Evolutionary conservation across 148 eudicot genomes (phyloP), one percentile per base, ranked within the genome.

Genomic region (Rhododendron ferrugineum): DNA sequence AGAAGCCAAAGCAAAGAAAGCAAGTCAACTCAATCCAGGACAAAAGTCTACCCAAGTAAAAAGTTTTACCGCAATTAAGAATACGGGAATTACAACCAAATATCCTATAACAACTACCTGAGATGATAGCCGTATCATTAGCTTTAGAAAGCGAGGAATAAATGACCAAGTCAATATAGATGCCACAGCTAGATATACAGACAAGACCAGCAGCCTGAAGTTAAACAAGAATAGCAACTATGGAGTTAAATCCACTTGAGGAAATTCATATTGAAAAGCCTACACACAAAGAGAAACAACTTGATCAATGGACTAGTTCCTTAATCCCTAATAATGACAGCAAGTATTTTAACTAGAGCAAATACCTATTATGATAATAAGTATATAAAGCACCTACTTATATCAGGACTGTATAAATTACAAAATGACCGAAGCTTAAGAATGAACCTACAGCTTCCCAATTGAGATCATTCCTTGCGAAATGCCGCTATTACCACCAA

Each of bases 401-500:
- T 56, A 62, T 49, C 22, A 78, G 78, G 58, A 26, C n/a, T 23
- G 30, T 47, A 42, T 75, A 83, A 80, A 56, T 66, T 44, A 36
- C 37, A 72, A 44, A 34, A 77, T 44, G 85, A 87, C n/a, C 14
- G 20, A 47, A 83, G 79, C 36, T 56, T 37, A 52, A 44, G 13
- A 80, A 70, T 85, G 85, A 82, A 90, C 95, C 91, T 90, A 97
- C 99, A 93, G 84, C 92, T 90, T 94, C 79, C 98, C 98, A 98
- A 97, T 95, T 77, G 98, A 97, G 81, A 91, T 56, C 66, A 97
- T 87, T 87, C 99, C 99, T 84, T 89, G 93, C 68, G 95, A 86
- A 88, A 95, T 81, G 78, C 98, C 99, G 84, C 95, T 90, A 79
- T 91, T 94, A 82, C 99, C 99, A 82, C 99, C 99, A 89, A 97